These are phyloP conservation scores for Yamadazyma endophytica DNA, from an alignment of 805 yeast genomes.

Conservation along the genomic window DNA sequence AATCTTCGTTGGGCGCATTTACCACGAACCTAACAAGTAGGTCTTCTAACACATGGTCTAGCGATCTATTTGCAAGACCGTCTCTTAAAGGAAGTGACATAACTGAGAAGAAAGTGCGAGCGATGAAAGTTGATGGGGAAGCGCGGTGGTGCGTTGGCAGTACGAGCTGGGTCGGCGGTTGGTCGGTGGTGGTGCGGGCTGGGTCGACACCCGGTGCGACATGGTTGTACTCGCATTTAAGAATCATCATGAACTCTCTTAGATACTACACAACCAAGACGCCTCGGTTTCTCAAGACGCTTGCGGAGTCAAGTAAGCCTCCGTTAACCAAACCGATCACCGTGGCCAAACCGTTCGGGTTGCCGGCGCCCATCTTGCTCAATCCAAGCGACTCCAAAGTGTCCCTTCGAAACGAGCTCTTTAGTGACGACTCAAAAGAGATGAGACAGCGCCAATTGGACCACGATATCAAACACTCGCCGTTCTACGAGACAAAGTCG, in stretches of 20 bases:
- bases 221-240: too few relatives aligned
- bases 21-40: conserved; percentile 83
- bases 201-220: too few relatives aligned
- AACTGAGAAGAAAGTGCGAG: too few relatives aligned
- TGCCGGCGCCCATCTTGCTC: conserved; percentile 24
- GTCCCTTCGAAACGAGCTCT: conserved; percentile 19
- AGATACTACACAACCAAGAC: conserved; percentile 10
- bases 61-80: conserved; percentile 57
- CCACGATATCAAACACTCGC: conserved; percentile 40
- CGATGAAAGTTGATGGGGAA: too few relatives aligned
- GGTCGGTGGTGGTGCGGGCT: too few relatives aligned
- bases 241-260: background rate
- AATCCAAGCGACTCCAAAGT: conserved; percentile 16
- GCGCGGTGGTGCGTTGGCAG: too few relatives aligned
- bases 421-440: conserved; percentile 33
- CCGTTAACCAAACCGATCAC: conserved; percentile 28
- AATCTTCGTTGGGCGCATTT: conserved; percentile 89
- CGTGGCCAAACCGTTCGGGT: conserved; percentile 37
- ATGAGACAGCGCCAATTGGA: conserved; percentile 35
- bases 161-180: too few relatives aligned
- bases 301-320: conserved; percentile 35
- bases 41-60: conserved; percentile 78
- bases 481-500: conserved; percentile 40
- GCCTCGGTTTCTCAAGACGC: conserved; percentile 34
- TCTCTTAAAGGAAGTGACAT: conserved; percentile 60